Evolutionary conservation across 78 protist genomes (phyloP).

Genomic region (Dictyostelium capitatum): DNA sequence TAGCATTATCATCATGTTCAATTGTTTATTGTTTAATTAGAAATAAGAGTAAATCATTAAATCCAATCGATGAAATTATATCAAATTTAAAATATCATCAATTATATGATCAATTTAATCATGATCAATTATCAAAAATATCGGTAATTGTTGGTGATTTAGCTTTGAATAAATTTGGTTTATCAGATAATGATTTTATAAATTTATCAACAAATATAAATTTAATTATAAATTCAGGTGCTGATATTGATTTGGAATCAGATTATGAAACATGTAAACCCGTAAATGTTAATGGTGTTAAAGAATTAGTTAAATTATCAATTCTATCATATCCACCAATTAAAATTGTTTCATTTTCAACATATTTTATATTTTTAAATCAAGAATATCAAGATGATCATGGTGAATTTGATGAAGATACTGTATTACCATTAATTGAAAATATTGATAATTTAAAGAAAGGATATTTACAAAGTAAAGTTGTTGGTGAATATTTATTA

Average conservation of each 20-base stretch:
- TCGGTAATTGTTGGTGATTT: neutral
- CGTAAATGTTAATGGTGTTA: slow-evolving; percentile 21
- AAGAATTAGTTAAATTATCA: slow-evolving; percentile 30
- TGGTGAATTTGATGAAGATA: slow-evolving; percentile 8
- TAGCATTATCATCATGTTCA: neutral
- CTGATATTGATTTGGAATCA: slow-evolving; percentile 8
- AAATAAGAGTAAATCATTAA: neutral
- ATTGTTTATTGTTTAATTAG: slow-evolving; percentile 53
- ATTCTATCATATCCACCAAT: neutral
- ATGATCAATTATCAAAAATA: neutral
- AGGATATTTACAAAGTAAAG: slow-evolving; percentile 45
- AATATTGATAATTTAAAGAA: neutral
- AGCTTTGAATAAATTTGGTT: neutral
- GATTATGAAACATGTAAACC: slow-evolving; percentile 1
- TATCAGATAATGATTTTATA: neutral
- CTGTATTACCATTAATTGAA: neutral
- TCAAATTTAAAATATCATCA: neutral
- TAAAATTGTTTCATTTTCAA: slow-evolving; percentile 24
- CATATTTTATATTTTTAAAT: slow-evolving; percentile 51
- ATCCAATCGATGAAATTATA: neutral
- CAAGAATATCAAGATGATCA: neutral
- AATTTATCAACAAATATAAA: slow-evolving; percentile 11
- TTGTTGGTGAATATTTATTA: slow-evolving; percentile 15
- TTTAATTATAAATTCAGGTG: slow-evolving; percentile 41
- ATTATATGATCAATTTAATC: neutral